Percentiles rank a stretch among this genome's conserved stretches.
These are phyloP conservation scores for Eimeria acervulina DNA, from an alignment of 169 alveolate species.

Conservation along the genomic window DNA sequence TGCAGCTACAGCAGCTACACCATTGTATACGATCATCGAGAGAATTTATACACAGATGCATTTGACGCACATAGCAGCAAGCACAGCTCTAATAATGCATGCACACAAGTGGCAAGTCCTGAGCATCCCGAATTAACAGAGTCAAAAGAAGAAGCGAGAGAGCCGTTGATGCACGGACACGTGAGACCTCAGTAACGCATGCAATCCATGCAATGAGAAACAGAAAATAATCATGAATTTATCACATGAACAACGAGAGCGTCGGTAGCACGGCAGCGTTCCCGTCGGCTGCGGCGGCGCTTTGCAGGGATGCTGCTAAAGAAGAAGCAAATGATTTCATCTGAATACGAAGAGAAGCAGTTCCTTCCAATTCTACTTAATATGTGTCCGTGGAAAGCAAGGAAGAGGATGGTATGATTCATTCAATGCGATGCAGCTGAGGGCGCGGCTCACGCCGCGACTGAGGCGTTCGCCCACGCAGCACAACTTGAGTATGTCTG, in stretches of 20 bases:
- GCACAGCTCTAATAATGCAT: not conserved
- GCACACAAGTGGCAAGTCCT: not conserved
- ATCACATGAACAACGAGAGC: not conserved
- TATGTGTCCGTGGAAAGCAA: not conserved
- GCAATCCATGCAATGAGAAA: not conserved
- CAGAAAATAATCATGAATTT: not conserved
- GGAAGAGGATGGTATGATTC: not conserved
- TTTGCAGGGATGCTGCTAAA: not conserved
- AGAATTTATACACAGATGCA: no score
- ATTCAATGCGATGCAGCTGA: constrained; percentile 7
- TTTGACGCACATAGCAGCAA: no score
- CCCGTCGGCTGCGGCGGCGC: constrained; percentile 59
- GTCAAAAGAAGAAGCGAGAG: no score
- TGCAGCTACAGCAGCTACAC: no score
- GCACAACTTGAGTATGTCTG: not conserved
- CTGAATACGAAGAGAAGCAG: not conserved
- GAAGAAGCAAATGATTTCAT: not conserved
- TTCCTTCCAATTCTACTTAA: not conserved
- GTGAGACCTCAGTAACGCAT: not conserved
- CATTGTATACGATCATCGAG: no score
- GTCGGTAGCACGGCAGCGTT: not conserved
- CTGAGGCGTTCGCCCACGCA: not conserved
- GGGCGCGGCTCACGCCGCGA: not conserved
- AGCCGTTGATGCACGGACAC: no score
- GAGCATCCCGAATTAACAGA: no score